Evolutionary conservation across 768 basidiomycete genomes (phyloP).

Genomic region (Pholiota molesta): DNA sequence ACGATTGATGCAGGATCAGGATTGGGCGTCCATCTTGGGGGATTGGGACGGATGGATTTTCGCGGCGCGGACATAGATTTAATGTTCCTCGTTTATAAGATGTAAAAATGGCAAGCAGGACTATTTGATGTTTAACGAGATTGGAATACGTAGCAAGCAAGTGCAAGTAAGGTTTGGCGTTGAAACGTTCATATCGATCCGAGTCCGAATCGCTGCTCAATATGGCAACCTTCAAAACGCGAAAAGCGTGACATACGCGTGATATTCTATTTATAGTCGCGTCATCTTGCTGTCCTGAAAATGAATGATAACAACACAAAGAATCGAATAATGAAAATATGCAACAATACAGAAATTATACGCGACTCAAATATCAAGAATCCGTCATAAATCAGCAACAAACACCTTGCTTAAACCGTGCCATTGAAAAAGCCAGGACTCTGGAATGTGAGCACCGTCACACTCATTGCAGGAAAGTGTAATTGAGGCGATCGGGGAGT

Average conservation of each 20-base stretch:
- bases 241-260: slow-evolving; percentile 26
- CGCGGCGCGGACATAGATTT: slow-evolving; percentile 9
- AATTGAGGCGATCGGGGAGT: slow-evolving; percentile 32
- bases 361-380: no score
- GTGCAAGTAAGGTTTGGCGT: background rate
- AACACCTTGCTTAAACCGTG: no score
- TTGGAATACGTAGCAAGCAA: background rate
- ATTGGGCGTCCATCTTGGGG: slow-evolving; percentile 68
- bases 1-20: slow-evolving; percentile 63
- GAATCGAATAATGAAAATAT: background rate
- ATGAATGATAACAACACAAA: background rate
- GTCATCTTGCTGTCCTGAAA: no score
- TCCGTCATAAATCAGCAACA: no score
- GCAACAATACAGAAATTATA: no score
- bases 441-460: slow-evolving; percentile 29
- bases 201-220: background rate
- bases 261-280: slow-evolving; percentile 14
- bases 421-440: slow-evolving; percentile 5
- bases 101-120: background rate
- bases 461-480: slow-evolving; percentile 37
- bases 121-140: background rate
- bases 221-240: slow-evolving; percentile 6
- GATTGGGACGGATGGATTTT: slow-evolving; percentile 54
- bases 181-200: background rate
- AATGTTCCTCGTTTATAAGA: background rate